A percentile compares a stretch with the other conserved stretches of the same genome.
phyloP scores from a whole-genome alignment of 495 filamentous ascomycete genomes.

The Podospora fimiseda region DNA sequence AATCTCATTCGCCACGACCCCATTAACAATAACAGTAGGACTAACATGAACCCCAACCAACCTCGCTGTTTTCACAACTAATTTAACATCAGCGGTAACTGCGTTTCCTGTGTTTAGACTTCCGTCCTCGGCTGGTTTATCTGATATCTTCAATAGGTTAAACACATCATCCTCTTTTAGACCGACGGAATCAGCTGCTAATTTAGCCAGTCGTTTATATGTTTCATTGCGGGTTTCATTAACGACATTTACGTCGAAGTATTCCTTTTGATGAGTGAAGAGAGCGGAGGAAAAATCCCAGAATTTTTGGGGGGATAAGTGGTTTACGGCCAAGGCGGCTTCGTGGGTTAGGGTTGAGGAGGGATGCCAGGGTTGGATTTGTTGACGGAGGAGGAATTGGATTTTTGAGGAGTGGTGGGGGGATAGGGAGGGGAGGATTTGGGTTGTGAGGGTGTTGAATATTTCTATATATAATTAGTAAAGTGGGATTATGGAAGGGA shows the following conservation, averaged over 20 bases:
- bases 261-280: conserved; percentile 63
- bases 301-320: conserved; percentile 61
- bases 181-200: conserved; percentile 56
- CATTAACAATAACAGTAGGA: conserved; percentile 84
- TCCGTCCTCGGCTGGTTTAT: conserved; percentile 56
- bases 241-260: conserved; percentile 76
- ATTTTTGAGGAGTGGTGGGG: conserved; percentile 49
- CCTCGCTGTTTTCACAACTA: conserved; percentile 72
- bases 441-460: conserved; percentile 47
- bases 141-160: conserved; percentile 55
- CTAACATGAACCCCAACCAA: conserved; percentile 79
- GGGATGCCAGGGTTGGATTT: conserved; percentile 95
- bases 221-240: conserved; percentile 77
- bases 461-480: conserved; percentile 38
- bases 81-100: conserved; percentile 81
- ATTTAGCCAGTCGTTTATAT: conserved; percentile 66
- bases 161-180: conserved; percentile 61
- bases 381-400: conserved; percentile 76
- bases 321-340: conserved; percentile 71
- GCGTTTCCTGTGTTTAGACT: conserved; percentile 69
- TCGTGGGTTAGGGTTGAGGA: conserved; percentile 83
- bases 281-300: conserved; percentile 69
- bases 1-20: conserved; percentile 70
- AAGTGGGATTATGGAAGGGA: neutral
- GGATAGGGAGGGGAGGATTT: conserved; percentile 54